Evolutionary conservation across 371 early-diverging fungal genomes (phyloP).

Genomic region (Mucor piriformis): DNA sequence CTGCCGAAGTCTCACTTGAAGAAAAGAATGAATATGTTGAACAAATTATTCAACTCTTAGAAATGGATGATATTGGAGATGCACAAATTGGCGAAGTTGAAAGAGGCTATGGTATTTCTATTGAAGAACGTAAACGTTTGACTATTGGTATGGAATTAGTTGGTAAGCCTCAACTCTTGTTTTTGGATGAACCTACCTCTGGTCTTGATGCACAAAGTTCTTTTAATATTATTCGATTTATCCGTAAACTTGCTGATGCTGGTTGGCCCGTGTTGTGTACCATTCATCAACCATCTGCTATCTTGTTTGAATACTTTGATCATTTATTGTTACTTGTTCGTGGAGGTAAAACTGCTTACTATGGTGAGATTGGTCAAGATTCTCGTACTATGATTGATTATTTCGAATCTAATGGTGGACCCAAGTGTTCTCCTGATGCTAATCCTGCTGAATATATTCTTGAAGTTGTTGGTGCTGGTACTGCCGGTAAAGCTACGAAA

Average conservation of each 20-base stretch:
- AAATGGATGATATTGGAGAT: slow-evolving; percentile 57
- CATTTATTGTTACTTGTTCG: slow-evolving; percentile 67
- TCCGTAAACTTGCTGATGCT: slow-evolving; percentile 60
- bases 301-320: slow-evolving; percentile 67
- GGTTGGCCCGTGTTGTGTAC: slow-evolving; percentile 65
- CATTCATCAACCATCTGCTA: slow-evolving; percentile 67
- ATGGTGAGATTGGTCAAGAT: slow-evolving; percentile 62
- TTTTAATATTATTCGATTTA: slow-evolving; percentile 64
- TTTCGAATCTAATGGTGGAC: slow-evolving; percentile 60
- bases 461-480: slow-evolving; percentile 52
- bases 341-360: slow-evolving; percentile 64
- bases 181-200: slow-evolving; percentile 83
- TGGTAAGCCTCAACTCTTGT: slow-evolving; percentile 72
- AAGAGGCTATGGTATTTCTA: slow-evolving; percentile 47
- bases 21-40: slow-evolving; percentile 66
- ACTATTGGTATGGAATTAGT: slow-evolving; percentile 76
- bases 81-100: slow-evolving; percentile 52
- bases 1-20: slow-evolving; percentile 43
- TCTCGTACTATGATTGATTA: slow-evolving; percentile 53
- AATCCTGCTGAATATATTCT: slow-evolving; percentile 47
- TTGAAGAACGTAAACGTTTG: slow-evolving; percentile 69
- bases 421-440: slow-evolving; percentile 49
- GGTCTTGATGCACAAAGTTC: slow-evolving; percentile 68
- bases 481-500: slow-evolving; percentile 38
- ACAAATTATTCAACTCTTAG: slow-evolving; percentile 60